A percentile compares a stretch with the other conserved stretches of the same genome.
These are phyloP conservation scores for Lepidium aucheri DNA, from an alignment of 345 rosid species.

Conservation along the genomic window DNA sequence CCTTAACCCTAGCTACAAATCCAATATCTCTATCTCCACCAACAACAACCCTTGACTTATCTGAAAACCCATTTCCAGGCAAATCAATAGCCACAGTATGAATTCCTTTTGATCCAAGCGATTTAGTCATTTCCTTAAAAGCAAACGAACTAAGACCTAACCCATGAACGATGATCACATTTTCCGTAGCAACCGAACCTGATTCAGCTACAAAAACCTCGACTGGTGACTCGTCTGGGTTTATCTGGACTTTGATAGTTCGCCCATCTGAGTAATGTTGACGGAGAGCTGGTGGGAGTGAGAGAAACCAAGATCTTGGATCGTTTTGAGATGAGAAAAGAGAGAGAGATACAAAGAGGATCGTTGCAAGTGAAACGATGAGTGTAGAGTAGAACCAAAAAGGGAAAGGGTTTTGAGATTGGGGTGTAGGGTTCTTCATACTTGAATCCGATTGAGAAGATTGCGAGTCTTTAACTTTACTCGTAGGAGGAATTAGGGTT, in stretches of 20 bases:
- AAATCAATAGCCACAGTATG: conserved; percentile 72
- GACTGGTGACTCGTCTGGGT: conserved; percentile 34
- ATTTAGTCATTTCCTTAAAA: conserved; percentile 37
- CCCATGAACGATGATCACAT: conserved; percentile 63
- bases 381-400: conserved; percentile 81
- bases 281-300: conserved; percentile 62
- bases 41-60: conserved; percentile 45
- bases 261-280: conserved; percentile 79
- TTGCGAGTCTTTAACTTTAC: not conserved
- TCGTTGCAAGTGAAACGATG: conserved; percentile 44
- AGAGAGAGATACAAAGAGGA: conserved; percentile 37
- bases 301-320: conserved; percentile 81
- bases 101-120: conserved; percentile 56
- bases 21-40: conserved; percentile 57
- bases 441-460: conserved; percentile 14
- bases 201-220: conserved; percentile 62
- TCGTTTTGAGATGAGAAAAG: conserved; percentile 39
- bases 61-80: conserved; percentile 94
- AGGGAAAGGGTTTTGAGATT: conserved; percentile 42
- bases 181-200: conserved; percentile 38
- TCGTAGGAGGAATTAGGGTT: conserved; percentile 17
- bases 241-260: conserved; percentile 56
- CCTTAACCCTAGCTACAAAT: conserved; percentile 44
- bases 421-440: conserved; percentile 22
- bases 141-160: conserved; percentile 75